phyloP scores from a whole-genome alignment of 208 protist species.

The Leishmania arabica region DNA sequence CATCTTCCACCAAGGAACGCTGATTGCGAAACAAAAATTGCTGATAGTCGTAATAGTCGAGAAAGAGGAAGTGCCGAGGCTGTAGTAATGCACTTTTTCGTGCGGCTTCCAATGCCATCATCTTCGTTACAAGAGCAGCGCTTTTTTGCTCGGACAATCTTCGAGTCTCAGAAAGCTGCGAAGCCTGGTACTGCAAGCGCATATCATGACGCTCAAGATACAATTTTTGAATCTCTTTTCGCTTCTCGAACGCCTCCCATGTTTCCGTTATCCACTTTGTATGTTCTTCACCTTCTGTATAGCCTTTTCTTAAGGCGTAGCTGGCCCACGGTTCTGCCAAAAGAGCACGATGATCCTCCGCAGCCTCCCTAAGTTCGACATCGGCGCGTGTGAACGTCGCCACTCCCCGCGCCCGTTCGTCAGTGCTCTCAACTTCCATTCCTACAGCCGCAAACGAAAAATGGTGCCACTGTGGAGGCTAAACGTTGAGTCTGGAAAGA shows the following conservation, averaged over 20 bases:
- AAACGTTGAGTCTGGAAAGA: background rate
- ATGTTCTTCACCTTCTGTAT: conserved; percentile 40
- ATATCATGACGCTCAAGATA: conserved; percentile 35
- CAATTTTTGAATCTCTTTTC: conserved; percentile 38
- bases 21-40: conserved; percentile 44
- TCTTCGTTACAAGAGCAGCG: conserved; percentile 28
- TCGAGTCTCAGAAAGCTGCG: conserved; percentile 6
- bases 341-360: conserved; percentile 61
- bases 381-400: conserved; percentile 23
- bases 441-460: background rate
- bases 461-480: background rate
- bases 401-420: background rate
- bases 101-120: conserved; percentile 46
- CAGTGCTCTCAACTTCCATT: background rate
- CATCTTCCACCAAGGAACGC: conserved; percentile 30
- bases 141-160: conserved; percentile 15
- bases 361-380: conserved; percentile 44
- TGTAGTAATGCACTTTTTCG: conserved; percentile 18
- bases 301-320: conserved; percentile 47
- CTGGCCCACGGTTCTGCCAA: conserved; percentile 63
- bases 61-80: conserved; percentile 50
- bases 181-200: conserved; percentile 22
- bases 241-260: conserved; percentile 65
- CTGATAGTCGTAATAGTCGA: conserved; percentile 72
- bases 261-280: conserved; percentile 78